Percentiles rank a stretch among this genome's conserved stretches.
Conservation (phyloP, 768 basidiomycete species). For the Suillus subaureus region DNA sequence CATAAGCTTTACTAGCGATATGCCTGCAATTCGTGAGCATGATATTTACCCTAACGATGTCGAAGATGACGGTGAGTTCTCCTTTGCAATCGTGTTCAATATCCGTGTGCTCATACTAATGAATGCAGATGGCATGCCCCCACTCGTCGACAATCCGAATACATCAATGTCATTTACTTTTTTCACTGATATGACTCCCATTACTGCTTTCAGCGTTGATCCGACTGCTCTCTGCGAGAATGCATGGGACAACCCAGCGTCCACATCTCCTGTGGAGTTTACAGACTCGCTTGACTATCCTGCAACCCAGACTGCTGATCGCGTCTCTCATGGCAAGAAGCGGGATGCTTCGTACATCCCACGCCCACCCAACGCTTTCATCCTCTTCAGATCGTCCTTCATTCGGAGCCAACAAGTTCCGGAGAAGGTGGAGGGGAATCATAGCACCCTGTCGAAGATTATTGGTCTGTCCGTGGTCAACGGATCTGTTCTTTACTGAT, state of each 20-base stretch:
- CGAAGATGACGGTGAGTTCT: slow-evolving; percentile 40
- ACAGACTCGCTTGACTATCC: slow-evolving; percentile 21
- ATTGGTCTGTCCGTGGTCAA: slow-evolving; percentile 50
- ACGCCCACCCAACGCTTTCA: slow-evolving; percentile 84
- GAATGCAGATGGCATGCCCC: slow-evolving; percentile 47
- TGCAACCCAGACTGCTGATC: slow-evolving; percentile 36
- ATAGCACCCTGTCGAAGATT: slow-evolving; percentile 79
- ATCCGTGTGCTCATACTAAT: slow-evolving; percentile 12
- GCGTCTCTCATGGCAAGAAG: slow-evolving; percentile 58
- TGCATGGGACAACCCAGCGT: slow-evolving; percentile 29
- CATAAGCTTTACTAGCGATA: slow-evolving; percentile 13
- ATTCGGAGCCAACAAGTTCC: slow-evolving; percentile 75
- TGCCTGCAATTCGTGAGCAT: slow-evolving; percentile 33
- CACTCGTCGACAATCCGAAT: slow-evolving; percentile 55
- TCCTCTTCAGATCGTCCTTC: slow-evolving; percentile 80
- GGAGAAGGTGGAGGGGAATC: slow-evolving; percentile 78
- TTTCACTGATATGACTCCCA: slow-evolving; percentile 58
- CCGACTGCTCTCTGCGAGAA: slow-evolving; percentile 37
- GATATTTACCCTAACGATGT: slow-evolving; percentile 26
- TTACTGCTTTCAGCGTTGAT: slow-evolving; percentile 45
- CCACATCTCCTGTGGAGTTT: slow-evolving; percentile 22
- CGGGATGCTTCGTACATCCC: slow-evolving; percentile 77
- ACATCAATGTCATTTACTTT: slow-evolving; percentile 64
- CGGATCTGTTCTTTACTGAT: background rate
- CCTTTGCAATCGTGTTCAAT: background rate